A percentile compares a stretch with the other conserved stretches of the same genome.
phyloP scores from a whole-genome alignment of 1,139 yeast genomes.

The Blastobotrys persicus region DNA sequence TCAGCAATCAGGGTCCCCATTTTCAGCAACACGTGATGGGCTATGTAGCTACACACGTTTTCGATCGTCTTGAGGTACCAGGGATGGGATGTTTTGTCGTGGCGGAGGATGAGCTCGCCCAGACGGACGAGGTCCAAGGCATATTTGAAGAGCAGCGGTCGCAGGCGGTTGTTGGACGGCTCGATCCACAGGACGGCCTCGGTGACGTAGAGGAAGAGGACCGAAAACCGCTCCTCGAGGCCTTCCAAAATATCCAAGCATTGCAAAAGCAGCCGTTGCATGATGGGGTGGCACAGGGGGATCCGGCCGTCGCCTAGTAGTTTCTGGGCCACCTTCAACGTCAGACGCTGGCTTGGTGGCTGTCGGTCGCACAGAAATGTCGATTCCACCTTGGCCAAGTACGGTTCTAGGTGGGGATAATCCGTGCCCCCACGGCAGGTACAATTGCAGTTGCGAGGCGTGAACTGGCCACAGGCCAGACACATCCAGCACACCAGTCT shows the following conservation, averaged over 20 bases:
- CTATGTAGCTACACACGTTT: background rate
- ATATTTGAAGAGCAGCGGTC: constrained; percentile 2
- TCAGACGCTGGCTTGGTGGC: background rate
- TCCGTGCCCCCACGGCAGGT: background rate
- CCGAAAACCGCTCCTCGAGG: background rate
- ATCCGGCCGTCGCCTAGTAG: background rate
- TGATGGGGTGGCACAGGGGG: background rate
- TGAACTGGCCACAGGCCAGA: background rate
- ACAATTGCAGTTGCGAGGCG: background rate
- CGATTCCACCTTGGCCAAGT: background rate
- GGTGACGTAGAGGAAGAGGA: constrained; percentile 1
- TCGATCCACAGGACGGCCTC: background rate
- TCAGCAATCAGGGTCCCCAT: background rate
- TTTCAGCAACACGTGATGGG: background rate
- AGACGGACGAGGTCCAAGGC: background rate
- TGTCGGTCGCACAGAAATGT: background rate
- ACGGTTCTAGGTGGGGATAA: background rate
- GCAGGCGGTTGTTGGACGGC: background rate
- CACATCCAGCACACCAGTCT: background rate
- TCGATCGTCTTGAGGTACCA: background rate
- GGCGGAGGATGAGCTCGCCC: background rate
- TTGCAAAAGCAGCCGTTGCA: background rate
- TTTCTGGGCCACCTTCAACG: background rate
- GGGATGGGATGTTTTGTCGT: background rate
- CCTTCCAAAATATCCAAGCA: background rate